Evolutionary conservation across 169 alveolate species (phyloP).

Genomic region (Plasmodium fragile): DNA sequence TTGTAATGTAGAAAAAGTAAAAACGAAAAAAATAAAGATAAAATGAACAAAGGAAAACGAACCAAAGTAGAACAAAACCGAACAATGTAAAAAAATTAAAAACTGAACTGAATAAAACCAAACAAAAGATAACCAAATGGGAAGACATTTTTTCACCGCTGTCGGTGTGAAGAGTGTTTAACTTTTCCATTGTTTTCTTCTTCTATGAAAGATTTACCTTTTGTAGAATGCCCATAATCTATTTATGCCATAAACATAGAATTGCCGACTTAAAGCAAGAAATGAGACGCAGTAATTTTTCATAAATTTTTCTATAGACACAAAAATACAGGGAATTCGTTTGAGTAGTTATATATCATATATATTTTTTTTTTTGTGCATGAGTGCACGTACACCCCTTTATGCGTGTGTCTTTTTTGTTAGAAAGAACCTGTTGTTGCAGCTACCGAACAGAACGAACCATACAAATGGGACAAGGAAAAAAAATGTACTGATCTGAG

Average conservation of each 20-base stretch:
- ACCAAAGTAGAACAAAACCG: not conserved
- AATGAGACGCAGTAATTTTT: not conserved
- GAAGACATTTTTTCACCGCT: not conserved
- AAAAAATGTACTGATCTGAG: not conserved
- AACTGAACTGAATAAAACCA: not conserved
- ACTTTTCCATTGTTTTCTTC: constrained; percentile 8
- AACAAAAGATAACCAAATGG: constrained; percentile 2
- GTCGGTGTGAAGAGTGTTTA: not conserved
- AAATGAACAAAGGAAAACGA: not conserved
- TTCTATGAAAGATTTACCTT: not conserved
- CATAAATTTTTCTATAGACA: constrained; percentile 10
- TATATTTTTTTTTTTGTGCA: not conserved
- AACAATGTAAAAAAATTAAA: not conserved
- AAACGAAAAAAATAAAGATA: constrained; percentile 8
- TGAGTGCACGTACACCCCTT: not conserved
- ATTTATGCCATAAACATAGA: constrained; percentile 5
- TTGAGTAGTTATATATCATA: not conserved
- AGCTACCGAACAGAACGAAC: not conserved
- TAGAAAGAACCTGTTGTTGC: constrained; percentile 33
- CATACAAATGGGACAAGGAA: not conserved
- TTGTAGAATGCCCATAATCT: constrained; percentile 11
- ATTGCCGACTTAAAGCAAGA: not conserved
- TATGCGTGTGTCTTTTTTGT: not conserved
- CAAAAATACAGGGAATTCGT: not conserved
- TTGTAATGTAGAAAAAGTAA: constrained; percentile 13